phyloP scores from a whole-genome alignment of 139 green algal species.

The Chlamydomonas asymmetrica region DNA sequence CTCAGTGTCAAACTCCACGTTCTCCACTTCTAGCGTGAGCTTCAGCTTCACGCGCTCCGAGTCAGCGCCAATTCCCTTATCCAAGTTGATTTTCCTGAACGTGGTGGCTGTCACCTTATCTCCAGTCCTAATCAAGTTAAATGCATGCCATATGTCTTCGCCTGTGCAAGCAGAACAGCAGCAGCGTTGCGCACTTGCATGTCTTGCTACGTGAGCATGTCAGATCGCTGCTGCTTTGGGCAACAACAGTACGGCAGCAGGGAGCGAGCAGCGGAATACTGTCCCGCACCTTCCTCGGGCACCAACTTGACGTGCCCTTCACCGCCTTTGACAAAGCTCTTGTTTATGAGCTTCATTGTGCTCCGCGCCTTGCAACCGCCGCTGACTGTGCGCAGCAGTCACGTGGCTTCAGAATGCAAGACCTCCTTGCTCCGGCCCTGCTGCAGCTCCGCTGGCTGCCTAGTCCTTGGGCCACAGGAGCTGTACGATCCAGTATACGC shows the following conservation, averaged over 20 bases:
- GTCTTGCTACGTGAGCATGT: too few relatives aligned
- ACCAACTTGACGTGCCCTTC: conserved; percentile 76
- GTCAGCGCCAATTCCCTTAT: conserved; percentile 61
- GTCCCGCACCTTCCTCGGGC: conserved; percentile 79
- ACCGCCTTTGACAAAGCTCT: conserved; percentile 53
- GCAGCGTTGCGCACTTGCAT: too few relatives aligned
- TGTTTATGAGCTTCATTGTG: conserved; percentile 78
- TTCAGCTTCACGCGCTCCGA: conserved; percentile 83
- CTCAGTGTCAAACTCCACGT: conserved; percentile 86
- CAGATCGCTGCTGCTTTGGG: too few relatives aligned
- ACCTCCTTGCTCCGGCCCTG: too few relatives aligned
- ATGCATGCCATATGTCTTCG: conserved; percentile 95
- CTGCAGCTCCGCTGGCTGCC: too few relatives aligned
- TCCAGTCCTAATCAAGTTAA: conserved; percentile 81
- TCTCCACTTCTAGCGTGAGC: conserved; percentile 77
- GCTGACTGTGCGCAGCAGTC: background rate
- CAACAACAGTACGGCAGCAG: too few relatives aligned
- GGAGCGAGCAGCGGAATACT: too few relatives aligned
- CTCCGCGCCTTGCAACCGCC: background rate
- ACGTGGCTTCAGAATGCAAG: background rate
- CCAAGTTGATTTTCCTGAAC: conserved; percentile 67
- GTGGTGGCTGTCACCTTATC: conserved; percentile 79
- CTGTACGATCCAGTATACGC: too few relatives aligned
- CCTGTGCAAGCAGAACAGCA: too few relatives aligned
- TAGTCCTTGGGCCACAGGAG: too few relatives aligned